These are phyloP conservation scores for Cephaloascus fragrans DNA, from an alignment of 805 yeast species.

Conservation along the genomic window DNA sequence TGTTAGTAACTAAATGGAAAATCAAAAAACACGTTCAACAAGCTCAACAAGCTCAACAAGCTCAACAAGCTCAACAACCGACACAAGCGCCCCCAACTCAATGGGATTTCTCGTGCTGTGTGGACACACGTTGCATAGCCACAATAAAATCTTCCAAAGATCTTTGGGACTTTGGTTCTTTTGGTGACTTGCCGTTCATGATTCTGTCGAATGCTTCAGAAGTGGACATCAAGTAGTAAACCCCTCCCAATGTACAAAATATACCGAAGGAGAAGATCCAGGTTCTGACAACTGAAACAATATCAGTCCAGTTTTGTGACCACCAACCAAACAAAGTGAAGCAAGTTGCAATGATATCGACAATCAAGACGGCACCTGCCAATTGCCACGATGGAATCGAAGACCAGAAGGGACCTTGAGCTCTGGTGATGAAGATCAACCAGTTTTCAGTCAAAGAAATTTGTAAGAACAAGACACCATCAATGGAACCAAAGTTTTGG, in stretches of 20 bases:
- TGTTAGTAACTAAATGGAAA: too few species aligned
- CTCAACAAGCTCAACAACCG: too few species aligned
- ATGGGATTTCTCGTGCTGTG: constrained; percentile 73
- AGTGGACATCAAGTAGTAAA: constrained; percentile 85
- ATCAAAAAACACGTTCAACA: too few species aligned
- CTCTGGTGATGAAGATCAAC: constrained; percentile 95
- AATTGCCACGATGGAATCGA: constrained; percentile 95
- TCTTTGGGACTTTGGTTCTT: constrained; percentile 52
- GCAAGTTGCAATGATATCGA: constrained; percentile 86
- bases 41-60: too few species aligned
- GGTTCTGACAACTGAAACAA: constrained; percentile 88
- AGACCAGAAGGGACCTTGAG: constrained; percentile 98
- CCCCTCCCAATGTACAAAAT: constrained; percentile 94
- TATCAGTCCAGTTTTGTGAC: constrained; percentile 96
- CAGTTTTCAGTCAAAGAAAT: constrained; percentile 94
- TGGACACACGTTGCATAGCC: constrained; percentile 83
- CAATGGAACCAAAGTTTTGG: constrained; percentile 91
- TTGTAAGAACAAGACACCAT: constrained; percentile 89
- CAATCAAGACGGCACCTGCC: constrained; percentile 85
- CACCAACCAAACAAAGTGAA: constrained; percentile 95
- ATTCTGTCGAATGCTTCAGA: constrained; percentile 73
- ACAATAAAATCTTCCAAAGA: constrained; percentile 76
- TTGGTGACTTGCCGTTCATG: constrained; percentile 70
- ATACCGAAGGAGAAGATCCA: constrained; percentile 96
- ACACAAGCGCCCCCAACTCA: too few species aligned